Conservation (phyloP, 202 grass and related monocot genomes). For the Panicum hallii region DNA sequence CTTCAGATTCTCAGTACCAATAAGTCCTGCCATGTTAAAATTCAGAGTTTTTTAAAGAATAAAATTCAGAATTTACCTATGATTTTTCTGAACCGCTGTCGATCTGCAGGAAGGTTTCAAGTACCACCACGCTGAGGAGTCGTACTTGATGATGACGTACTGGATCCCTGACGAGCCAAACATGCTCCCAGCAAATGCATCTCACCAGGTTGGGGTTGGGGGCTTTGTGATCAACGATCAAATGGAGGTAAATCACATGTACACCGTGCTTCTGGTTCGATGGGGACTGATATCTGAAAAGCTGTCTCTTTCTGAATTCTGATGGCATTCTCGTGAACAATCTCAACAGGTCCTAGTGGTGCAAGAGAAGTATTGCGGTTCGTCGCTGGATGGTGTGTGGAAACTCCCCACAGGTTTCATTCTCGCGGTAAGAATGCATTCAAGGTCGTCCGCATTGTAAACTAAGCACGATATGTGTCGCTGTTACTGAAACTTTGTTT, state of each 20-base stretch:
- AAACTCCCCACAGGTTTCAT: constrained; percentile 97
- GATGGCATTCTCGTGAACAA: constrained; percentile 32
- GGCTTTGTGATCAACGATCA: constrained; percentile 93
- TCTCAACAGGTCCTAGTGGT: constrained; percentile 76
- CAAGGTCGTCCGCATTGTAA: not conserved
- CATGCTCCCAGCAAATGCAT: constrained; percentile 91
- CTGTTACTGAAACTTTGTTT: constrained; percentile 41
- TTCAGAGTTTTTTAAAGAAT: not conserved
- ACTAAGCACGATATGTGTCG: not conserved
- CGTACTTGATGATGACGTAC: constrained; percentile 94
- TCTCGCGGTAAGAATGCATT: constrained; percentile 58
- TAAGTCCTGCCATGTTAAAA: no score
- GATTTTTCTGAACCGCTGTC: not conserved
- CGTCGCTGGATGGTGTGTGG: constrained; percentile 56
- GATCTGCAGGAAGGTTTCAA: constrained; percentile 80
- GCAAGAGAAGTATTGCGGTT: constrained; percentile 76
- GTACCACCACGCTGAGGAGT: constrained; percentile 95
- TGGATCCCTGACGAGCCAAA: constrained; percentile 90
- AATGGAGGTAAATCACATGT: constrained; percentile 64
- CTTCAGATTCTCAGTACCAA: not conserved
- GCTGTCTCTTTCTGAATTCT: not conserved
- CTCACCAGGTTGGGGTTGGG: constrained; percentile 93
- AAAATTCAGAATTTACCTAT: not conserved
- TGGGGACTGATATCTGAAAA: not conserved
- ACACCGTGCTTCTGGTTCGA: not conserved